phyloP scores from a whole-genome alignment of 2,329 filamentous ascomycete species.

The Colletotrichum tropicale region DNA sequence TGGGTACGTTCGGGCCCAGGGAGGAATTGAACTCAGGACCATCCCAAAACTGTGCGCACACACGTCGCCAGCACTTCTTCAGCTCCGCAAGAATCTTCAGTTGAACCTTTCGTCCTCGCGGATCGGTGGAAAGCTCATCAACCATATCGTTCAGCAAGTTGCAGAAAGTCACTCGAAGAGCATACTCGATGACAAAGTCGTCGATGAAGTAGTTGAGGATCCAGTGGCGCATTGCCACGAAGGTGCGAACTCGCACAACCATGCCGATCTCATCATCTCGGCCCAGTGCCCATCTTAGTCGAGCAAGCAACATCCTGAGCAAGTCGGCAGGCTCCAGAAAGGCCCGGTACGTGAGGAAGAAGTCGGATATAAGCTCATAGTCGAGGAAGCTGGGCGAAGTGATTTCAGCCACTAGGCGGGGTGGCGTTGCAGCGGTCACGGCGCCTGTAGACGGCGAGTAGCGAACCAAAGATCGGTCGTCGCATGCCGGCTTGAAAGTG shows the following conservation, averaged over 20 bases:
- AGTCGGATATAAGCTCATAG: conserved; percentile 96
- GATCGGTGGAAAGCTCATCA: conserved; percentile 55
- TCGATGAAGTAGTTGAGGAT: conserved; percentile 97
- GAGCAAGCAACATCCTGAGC: conserved; percentile 81
- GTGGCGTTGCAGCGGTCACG: conserved; percentile 88
- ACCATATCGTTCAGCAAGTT: conserved; percentile 75
- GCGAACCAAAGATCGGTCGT: conserved; percentile 81
- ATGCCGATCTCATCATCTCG: conserved; percentile 83
- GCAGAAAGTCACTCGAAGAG: conserved; percentile 80
- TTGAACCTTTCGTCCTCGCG: conserved; percentile 53
- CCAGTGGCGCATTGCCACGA: conserved; percentile 96
- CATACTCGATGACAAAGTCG: conserved; percentile 82
- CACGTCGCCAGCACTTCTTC: conserved; percentile 96
- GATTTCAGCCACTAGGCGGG: conserved; percentile 92
- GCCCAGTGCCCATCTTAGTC: conserved; percentile 84
- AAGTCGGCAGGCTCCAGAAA: conserved; percentile 82
- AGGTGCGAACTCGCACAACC: conserved; percentile 93
- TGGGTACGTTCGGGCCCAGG: conserved; percentile 67
- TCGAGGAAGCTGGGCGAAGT: conserved; percentile 95
- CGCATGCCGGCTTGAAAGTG: conserved; percentile 77
- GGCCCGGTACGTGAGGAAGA: conserved; percentile 92
- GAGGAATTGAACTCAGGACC: conserved; percentile 67
- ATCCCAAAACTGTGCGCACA: conserved; percentile 91
- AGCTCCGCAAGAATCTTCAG: conserved; percentile 91
- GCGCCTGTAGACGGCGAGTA: conserved; percentile 74